Evolutionary conservation across 148 eudicot genomes (phyloP).

Genomic region (Fagopyrum esculentum): DNA sequence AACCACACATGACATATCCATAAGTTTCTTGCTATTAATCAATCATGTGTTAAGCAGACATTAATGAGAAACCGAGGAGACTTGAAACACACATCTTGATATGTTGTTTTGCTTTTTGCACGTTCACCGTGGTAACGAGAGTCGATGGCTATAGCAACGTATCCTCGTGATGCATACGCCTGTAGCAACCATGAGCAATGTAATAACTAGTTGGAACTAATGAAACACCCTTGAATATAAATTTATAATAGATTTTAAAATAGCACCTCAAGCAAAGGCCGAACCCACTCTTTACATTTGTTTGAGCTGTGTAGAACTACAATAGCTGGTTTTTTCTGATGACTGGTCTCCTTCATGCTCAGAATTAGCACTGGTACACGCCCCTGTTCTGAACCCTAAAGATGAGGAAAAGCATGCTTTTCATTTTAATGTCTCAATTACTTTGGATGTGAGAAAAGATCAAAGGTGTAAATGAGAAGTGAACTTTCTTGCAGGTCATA

Average conservation of each 20-base stretch:
- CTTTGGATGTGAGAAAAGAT: not conserved
- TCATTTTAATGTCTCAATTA: not conserved
- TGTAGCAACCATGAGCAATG: slow-evolving; percentile 20
- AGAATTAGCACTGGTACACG: slow-evolving; percentile 73
- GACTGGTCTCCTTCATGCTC: slow-evolving; percentile 45
- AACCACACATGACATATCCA: not conserved
- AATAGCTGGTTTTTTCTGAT: slow-evolving; percentile 66
- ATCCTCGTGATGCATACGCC: slow-evolving; percentile 98
- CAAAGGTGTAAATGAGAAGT: not conserved
- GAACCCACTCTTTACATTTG: slow-evolving; percentile 90
- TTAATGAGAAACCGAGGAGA: slow-evolving; percentile 3
- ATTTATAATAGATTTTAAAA: not conserved
- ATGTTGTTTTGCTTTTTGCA: slow-evolving; percentile 65
- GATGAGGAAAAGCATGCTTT: not conserved
- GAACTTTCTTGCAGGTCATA: slow-evolving; percentile 2
- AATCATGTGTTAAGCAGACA: not conserved
- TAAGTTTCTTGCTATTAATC: not conserved
- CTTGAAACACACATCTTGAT: slow-evolving; percentile 54
- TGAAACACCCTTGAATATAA: not conserved
- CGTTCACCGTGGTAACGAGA: slow-evolving; percentile 99
- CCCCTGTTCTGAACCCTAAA: slow-evolving; percentile 85
- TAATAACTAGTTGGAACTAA: not conserved
- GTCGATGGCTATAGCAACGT: slow-evolving; percentile 82
- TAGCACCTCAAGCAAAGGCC: slow-evolving; percentile 87
- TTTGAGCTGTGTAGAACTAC: slow-evolving; percentile 83